Base-by-base conservation (phyloP, 257 asterid species). In the Coffea canephora region DNA sequence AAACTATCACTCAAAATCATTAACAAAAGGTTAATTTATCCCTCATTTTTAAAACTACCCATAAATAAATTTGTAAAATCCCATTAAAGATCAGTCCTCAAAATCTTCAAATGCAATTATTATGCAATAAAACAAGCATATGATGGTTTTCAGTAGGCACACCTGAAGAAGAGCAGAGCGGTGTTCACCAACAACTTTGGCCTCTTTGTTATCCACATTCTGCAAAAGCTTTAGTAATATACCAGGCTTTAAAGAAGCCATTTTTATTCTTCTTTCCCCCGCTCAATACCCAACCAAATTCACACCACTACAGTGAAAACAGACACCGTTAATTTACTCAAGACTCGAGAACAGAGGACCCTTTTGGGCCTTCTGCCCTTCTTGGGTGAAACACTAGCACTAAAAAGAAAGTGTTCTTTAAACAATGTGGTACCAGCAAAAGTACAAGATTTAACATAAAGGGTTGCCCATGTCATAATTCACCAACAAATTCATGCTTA, bases 151-250 rank as follows among this genome's bases (percentile, higher is more conserved):
- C 57, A 52, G 12, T 21, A 71, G 61, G 3, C 80, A 69, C 82
- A 88, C 98, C 97, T 94, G 98, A 49, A 94, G 94, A 89, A 94
- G 91, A 72, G 97, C 94, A 77, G 96, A 89, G 77, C 98, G 98
- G 90, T 94, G 97, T 84, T 94, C 92, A 10, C 98, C 96, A 62
- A 92, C 97, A 31, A 92, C 97, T 78, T 85, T 92, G 72, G 86
- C 91, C 48, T 94, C 87, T 72, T 88, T 89, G 79, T 92, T 86
- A 34, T 90, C 97, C 7, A 88, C 90, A 84, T 94, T 91, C 39
- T 92, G 91, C 80, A 94, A 80, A 67, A 94, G 96, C 73, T 94
- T 94, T 0, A 83, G 86, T 73, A 94, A 88, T 2, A 90, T 89
- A 67, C 98, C 98, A 3, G 94, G 93, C 57, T 87, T 91, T 2